Base-by-base conservation (phyloP, 129 eudicot species). In the carrot (Daucus carota) region DNA sequence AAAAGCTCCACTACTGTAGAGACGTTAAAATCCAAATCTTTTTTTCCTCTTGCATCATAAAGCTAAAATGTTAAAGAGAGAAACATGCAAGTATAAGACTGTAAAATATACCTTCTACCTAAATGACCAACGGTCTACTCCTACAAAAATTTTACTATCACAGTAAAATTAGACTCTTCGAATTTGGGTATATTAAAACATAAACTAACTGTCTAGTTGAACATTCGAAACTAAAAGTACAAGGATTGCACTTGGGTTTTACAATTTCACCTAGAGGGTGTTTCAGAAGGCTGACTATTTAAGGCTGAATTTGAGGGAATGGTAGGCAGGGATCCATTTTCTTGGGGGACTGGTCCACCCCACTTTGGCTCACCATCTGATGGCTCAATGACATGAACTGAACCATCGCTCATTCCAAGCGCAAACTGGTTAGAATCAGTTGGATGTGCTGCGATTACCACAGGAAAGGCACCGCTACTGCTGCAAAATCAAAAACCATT, bases 241-340 rank as follows among this genome's bases (percentile, higher is more conserved):
- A 26, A 71, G 46, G 32, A 26, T 10, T 12, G 10, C 54, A 17
- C 57, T 72, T 20, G 26, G 29, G 45, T 59, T 81, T 60, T 79
- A 57, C 79, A 79, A 38, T 79, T 81, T 79, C 86, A 88, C 76
- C 96, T 84, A 77, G 96, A 87, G n/a, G 90, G 91, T 32, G 96
- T 88, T 86, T 88, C 96, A 28, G 93, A 88, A 79, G 96, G 96
- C 78, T 90, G 93, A 86, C 93, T 86, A 80, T 88, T 88, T 83
- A 86, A 50, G 0, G 93, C 90, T 20, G 92, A 88, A 78, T 85
- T 91, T 48, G 93, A 88, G 31, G 93, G 92, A 75, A 86, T 78
- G 4, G 94, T 84, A n/a, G 91, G 86, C 52, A 88, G 31, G 63
- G 86, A 74, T 7, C 87, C 88, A 24, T 85, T 90, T 13, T 88